Conservation (phyloP, 2,329 filamentous ascomycete genomes). For the Alternaria metachromatica region DNA sequence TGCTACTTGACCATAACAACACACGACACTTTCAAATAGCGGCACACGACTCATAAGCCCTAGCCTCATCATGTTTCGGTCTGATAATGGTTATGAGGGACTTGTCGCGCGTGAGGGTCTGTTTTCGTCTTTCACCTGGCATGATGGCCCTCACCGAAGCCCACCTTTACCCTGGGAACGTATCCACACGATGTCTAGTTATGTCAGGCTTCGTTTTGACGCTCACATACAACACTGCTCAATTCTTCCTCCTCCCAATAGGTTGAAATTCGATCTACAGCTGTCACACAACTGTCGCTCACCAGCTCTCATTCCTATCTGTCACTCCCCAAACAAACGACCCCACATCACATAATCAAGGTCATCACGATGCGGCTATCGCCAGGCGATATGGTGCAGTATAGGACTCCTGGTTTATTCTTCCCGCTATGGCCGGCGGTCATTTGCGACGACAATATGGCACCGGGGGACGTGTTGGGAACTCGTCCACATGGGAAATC, state of each 20-base stretch:
- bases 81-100: too few relatives aligned
- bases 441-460: conserved; percentile 28
- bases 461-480: not conserved
- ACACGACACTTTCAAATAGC: not conserved
- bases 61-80: not conserved
- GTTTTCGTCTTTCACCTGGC: conserved; percentile 7
- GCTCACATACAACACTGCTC: not conserved
- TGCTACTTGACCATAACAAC: not conserved
- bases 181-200: not conserved
- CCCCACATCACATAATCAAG: not conserved
- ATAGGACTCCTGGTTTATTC: too few relatives aligned
- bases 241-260: not conserved
- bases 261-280: not conserved
- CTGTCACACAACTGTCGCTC: not conserved
- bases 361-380: not conserved
- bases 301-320: not conserved
- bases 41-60: not conserved
- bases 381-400: conserved; percentile 1
- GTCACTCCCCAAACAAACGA: not conserved
- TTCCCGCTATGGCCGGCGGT: conserved; percentile 26
- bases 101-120: not conserved
- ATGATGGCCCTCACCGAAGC: not conserved
- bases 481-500: not conserved
- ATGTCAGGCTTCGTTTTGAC: not conserved
- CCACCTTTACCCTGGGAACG: conserved; percentile 5